phyloP scores from a whole-genome alignment of 768 basidiomycete genomes.

The Rhodosporidiobolus sp. region DNA sequence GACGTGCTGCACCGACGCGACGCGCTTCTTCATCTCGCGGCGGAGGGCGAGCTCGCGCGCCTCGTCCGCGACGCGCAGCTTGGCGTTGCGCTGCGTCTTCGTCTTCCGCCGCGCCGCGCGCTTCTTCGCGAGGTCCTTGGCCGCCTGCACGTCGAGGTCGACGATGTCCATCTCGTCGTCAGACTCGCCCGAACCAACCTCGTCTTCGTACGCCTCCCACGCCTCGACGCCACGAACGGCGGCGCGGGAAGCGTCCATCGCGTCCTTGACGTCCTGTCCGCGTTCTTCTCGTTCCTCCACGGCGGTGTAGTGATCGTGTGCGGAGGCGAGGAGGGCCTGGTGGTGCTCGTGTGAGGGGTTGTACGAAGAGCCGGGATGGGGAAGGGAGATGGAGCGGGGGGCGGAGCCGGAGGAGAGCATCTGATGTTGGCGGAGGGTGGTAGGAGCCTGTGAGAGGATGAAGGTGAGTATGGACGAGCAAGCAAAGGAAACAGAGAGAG shows the following conservation, averaged over 20 bases:
- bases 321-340: constrained; percentile 36
- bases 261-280: constrained; percentile 22
- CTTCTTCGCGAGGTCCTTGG: constrained; percentile 29
- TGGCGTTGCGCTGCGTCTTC: constrained; percentile 36
- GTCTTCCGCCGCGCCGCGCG: constrained; percentile 37
- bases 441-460: constrained; percentile 27
- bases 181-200: constrained; percentile 40
- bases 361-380: constrained; percentile 43
- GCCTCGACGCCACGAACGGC: constrained; percentile 15
- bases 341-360: constrained; percentile 40
- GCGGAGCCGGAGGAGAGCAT: constrained; percentile 15
- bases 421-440: constrained; percentile 27
- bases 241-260: constrained; percentile 18
- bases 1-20: constrained; percentile 41
- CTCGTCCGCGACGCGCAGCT: constrained; percentile 24
- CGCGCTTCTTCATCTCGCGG: constrained; percentile 37
- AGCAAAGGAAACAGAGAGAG: background rate
- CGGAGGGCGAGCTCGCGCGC: constrained; percentile 17
- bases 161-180: constrained; percentile 9
- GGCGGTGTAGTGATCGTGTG: constrained; percentile 33
- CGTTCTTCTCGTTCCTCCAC: constrained; percentile 35
- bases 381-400: constrained; percentile 36
- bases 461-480: background rate
- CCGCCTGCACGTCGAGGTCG: constrained; percentile 25
- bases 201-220: constrained; percentile 39